These are phyloP conservation scores for Mucor piriformis DNA, from an alignment of 371 early-diverging fungal genomes.

Conservation along the genomic window DNA sequence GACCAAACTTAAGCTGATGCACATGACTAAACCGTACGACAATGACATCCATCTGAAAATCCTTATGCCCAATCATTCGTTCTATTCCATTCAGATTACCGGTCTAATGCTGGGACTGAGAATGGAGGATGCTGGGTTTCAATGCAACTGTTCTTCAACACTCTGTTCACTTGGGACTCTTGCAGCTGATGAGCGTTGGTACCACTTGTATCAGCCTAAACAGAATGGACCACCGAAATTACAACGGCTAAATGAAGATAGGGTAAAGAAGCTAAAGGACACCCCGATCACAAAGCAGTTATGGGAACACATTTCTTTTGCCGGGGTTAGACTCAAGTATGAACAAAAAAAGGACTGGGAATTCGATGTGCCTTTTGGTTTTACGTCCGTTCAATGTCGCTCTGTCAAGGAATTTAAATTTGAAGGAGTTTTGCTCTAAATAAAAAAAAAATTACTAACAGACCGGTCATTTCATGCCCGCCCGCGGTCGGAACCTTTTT, in stretches of 20 bases:
- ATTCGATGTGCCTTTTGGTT: slow-evolving; percentile 16
- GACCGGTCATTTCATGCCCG: no score
- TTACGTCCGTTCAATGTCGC: slow-evolving; percentile 9
- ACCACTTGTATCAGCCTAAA: slow-evolving; percentile 19
- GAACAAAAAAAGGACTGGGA: slow-evolving; percentile 18
- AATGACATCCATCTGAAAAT: slow-evolving; percentile 14
- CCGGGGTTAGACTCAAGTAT: slow-evolving; percentile 7
- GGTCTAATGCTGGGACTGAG: slow-evolving; percentile 13
- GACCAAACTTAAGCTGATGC: slow-evolving; percentile 2
- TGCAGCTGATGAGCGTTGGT: slow-evolving; percentile 17
- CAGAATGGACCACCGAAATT: not conserved
- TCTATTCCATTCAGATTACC: slow-evolving; percentile 9
- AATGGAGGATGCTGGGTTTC: slow-evolving; percentile 19
- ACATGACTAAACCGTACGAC: slow-evolving; percentile 21
- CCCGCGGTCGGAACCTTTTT: no score
- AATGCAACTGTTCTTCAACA: slow-evolving; percentile 8
- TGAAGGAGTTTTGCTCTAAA: slow-evolving; percentile 2
- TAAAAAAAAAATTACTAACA: not conserved
- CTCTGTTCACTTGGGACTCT: slow-evolving; percentile 11
- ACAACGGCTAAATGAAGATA: not conserved
- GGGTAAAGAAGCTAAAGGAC: not conserved
- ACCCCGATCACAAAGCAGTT: not conserved
- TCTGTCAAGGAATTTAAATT: slow-evolving; percentile 16
- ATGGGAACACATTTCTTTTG: slow-evolving; percentile 16
- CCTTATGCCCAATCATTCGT: slow-evolving; percentile 16